Conservation (phyloP, 495 filamentous ascomycete genomes). For the Trichoderma orchidacearum region DNA sequence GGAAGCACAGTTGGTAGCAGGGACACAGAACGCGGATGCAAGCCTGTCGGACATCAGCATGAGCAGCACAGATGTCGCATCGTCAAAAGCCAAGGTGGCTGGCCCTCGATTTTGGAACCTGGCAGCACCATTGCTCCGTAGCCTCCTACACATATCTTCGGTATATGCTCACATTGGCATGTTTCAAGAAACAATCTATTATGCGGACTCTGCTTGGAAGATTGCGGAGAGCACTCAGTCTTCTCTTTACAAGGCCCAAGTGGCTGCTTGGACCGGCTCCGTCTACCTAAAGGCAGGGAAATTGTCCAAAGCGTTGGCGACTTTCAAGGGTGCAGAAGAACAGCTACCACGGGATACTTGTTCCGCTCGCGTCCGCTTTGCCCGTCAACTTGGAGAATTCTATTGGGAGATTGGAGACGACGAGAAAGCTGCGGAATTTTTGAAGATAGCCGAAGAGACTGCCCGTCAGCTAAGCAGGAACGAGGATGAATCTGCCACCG, state of each 20-base stretch:
- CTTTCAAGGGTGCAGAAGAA: conserved; percentile 22
- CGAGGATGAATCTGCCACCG: conserved; percentile 5
- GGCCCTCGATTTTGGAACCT: conserved; percentile 73
- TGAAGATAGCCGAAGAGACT: conserved; percentile 12
- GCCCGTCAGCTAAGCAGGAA: background rate
- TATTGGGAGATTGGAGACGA: conserved; percentile 24
- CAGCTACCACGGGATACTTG: background rate
- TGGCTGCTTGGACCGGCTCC: conserved; percentile 44
- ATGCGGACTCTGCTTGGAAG: conserved; percentile 70
- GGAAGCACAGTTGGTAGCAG: conserved; percentile 28
- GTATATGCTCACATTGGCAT: conserved; percentile 74
- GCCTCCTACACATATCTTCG: conserved; percentile 54
- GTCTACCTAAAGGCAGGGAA: conserved; percentile 52
- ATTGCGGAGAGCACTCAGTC: conserved; percentile 58
- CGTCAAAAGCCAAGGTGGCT: conserved; percentile 6
- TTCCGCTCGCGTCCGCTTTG: conserved; percentile 7
- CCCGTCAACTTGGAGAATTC: conserved; percentile 28
- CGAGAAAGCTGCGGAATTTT: conserved; percentile 21
- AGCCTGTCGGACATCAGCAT: conserved; percentile 17
- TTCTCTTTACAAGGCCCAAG: conserved; percentile 38
- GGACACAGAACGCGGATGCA: conserved; percentile 16
- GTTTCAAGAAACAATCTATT: conserved; percentile 82
- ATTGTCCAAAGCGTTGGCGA: conserved; percentile 43
- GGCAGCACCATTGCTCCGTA: conserved; percentile 54
- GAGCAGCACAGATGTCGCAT: conserved; percentile 13